A percentile compares a stretch with the other conserved stretches of the same genome.
Conservation (phyloP, 495 filamentous ascomycete genomes). For the Penicillium cinerascens region DNA sequence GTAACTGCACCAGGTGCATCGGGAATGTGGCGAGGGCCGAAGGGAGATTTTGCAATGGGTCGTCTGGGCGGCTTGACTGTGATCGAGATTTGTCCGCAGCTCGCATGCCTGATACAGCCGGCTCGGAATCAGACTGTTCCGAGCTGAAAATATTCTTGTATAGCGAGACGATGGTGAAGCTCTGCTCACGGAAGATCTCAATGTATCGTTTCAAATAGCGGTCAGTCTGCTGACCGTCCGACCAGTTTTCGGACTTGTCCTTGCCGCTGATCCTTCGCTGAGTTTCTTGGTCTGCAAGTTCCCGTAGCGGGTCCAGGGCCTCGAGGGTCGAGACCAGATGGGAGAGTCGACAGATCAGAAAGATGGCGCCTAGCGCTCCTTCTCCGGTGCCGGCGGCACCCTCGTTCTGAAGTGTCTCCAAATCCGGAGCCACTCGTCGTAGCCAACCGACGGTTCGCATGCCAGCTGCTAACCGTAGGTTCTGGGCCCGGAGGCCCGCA, state of each 20-base stretch:
- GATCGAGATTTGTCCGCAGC: slow-evolving; percentile 29
- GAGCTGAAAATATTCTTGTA: slow-evolving; percentile 84
- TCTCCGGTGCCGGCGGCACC: slow-evolving; percentile 45
- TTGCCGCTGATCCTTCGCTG: slow-evolving; percentile 31
- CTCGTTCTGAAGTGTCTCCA: slow-evolving; percentile 50
- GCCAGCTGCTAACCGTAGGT: slow-evolving; percentile 83
- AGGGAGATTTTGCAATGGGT: slow-evolving; percentile 67
- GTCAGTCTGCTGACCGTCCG: slow-evolving; percentile 86
- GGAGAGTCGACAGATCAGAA: slow-evolving; percentile 79
- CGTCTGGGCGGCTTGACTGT: slow-evolving; percentile 30
- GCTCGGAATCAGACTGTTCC: slow-evolving; percentile 36
- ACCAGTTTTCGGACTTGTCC: slow-evolving; percentile 46
- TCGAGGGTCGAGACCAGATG: slow-evolving; percentile 77
- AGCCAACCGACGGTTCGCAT: slow-evolving; percentile 93
- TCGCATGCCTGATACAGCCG: slow-evolving; percentile 30
- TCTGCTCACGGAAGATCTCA: slow-evolving; percentile 97
- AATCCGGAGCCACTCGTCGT: slow-evolving; percentile 77
- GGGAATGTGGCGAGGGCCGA: slow-evolving; percentile 81
- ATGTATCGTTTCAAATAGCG: slow-evolving; percentile 92
- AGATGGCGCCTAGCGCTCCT: slow-evolving; percentile 74
- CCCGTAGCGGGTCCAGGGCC: slow-evolving; percentile 80
- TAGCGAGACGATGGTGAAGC: slow-evolving; percentile 90
- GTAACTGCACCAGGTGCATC: slow-evolving; percentile 74
- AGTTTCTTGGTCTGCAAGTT: slow-evolving; percentile 86
- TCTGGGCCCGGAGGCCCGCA: slow-evolving; percentile 65